phyloP scores from a whole-genome alignment of 805 yeast genomes.

The Ascoidea asiatica region DNA sequence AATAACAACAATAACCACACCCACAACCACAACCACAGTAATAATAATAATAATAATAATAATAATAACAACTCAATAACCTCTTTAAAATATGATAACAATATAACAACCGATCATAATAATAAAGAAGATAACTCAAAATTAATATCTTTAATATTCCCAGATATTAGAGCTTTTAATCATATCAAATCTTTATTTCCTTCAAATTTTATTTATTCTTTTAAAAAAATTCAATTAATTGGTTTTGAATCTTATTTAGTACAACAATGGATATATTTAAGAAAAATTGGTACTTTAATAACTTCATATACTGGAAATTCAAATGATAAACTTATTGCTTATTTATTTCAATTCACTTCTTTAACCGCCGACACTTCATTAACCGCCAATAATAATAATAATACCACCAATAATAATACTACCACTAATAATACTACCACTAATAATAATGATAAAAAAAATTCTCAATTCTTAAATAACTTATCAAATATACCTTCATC shows the following conservation, averaged over 20 bases:
- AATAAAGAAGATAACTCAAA: too few species aligned
- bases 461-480: too few species aligned
- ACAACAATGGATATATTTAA: conserved; percentile 84
- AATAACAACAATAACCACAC: not conserved
- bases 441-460: conserved; percentile 30
- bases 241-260: conserved; percentile 89
- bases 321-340: conserved; percentile 47
- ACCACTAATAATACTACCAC: too few species aligned
- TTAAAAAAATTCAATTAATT: conserved; percentile 2
- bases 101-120: too few species aligned
- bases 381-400: too few species aligned
- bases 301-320: conserved; percentile 80
- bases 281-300: conserved; percentile 54
- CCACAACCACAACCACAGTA: not conserved
- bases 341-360: conserved; percentile 40
- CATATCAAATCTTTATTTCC: not conserved
- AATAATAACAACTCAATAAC: not conserved
- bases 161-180: not conserved
- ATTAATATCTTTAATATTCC: not conserved
- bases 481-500: too few species aligned
- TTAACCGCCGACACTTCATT: too few species aligned
- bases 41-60: too few species aligned
- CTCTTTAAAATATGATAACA: not conserved
- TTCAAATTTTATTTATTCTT: not conserved
- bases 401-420: too few species aligned